Evolutionary conservation across 345 rosid species (phyloP).

Genomic region (Corchorus capsularis): DNA sequence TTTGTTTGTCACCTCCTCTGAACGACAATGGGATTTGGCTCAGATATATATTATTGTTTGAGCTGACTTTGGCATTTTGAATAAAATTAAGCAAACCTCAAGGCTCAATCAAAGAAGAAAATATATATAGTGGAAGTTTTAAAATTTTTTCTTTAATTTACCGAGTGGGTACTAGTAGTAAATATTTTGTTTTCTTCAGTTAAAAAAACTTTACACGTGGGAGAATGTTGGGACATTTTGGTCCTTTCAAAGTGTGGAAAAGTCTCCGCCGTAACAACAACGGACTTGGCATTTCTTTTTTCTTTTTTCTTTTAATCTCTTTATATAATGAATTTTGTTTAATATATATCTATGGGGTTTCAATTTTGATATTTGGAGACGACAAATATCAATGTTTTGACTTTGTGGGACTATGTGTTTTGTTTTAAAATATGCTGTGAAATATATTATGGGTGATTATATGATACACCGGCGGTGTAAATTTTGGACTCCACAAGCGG

Average conservation of each 20-base stretch:
- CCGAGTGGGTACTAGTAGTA: not conserved
- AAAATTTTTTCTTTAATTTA: not conserved
- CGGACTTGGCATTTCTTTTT: constrained; percentile 30
- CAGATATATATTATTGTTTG: not conserved
- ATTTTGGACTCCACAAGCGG: no score
- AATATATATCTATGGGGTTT: not conserved
- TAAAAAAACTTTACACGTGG: constrained; percentile 29
- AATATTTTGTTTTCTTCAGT: not conserved
- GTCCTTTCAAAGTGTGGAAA: constrained; percentile 10
- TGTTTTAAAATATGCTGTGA: not conserved
- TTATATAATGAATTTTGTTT: no score
- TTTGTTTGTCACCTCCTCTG: not conserved
- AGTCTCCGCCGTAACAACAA: constrained; percentile 53
- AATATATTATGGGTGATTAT: no score
- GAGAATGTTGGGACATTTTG: constrained; percentile 25
- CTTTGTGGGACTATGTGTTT: constrained; percentile 29
- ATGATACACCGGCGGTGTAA: no score
- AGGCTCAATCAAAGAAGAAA: not conserved
- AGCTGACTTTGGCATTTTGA: not conserved
- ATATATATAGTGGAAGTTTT: not conserved
- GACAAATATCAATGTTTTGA: constrained; percentile 35
- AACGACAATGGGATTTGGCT: not conserved
- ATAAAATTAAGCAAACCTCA: not conserved
- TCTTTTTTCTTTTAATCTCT: not conserved
- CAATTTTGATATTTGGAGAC: not conserved